Conservation (phyloP, 139 green algal genomes). For the Haematococcus lacustris region DNA sequence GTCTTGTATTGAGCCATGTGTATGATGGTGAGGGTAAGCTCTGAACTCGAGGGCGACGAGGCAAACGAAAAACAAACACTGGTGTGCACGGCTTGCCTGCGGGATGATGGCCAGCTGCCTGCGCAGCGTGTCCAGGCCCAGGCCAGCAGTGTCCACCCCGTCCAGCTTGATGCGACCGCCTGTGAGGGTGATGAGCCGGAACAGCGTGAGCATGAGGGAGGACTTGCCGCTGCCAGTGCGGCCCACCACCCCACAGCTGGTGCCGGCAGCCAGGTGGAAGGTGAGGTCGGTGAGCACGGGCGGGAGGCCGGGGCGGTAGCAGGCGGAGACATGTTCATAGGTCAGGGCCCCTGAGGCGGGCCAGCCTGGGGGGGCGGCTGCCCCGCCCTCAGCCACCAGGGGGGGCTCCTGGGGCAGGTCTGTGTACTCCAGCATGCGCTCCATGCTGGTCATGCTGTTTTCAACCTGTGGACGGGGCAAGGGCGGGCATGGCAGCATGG, state of each 20-base stretch:
- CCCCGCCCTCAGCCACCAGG: not conserved
- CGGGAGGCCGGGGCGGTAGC: constrained; percentile 66
- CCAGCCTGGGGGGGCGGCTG: constrained; percentile 40
- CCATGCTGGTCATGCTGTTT: constrained; percentile 79
- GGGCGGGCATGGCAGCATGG: not conserved
- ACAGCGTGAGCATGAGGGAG: constrained; percentile 75
- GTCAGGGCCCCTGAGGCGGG: constrained; percentile 41
- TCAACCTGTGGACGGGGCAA: constrained; percentile 51
- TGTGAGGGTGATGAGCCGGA: constrained; percentile 68
- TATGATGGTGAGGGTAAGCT: no score
- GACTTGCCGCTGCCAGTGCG: constrained; percentile 76
- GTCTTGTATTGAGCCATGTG: no score
- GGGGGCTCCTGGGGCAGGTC: constrained; percentile 54
- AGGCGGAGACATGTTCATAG: constrained; percentile 46
- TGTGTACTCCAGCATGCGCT: constrained; percentile 78
- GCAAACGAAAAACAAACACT: no score
- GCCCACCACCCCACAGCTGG: constrained; percentile 58
- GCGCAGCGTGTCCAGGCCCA: constrained; percentile 68
- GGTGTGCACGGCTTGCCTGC: no score
- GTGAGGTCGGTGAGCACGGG: constrained; percentile 59
- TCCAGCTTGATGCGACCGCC: constrained; percentile 62
- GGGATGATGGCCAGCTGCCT: constrained; percentile 77
- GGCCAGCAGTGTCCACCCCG: constrained; percentile 50
- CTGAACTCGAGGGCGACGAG: no score
- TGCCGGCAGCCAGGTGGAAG: constrained; percentile 34